Evolutionary conservation across 441 rosid species (phyloP), one percentile per base, ranked within the genome.

Genomic region (Jatropha podagrica): DNA sequence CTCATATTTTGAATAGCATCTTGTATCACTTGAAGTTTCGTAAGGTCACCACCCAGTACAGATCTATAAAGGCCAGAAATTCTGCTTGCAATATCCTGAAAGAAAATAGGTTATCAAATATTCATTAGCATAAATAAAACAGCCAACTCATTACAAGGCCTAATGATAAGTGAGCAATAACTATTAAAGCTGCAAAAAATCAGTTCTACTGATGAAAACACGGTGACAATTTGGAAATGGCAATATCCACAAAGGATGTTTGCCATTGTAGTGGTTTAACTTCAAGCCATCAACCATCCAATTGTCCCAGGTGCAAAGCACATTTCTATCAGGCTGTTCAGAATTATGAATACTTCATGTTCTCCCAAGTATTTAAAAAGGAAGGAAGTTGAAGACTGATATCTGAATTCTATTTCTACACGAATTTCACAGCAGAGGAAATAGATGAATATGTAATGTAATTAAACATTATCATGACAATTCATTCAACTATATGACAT

Each of bases 1-100:
- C 27, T 79, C 82, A 80, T 86, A 73, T 85, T 91, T 63, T 80
- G 86, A 81, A 88, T 74, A 75, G 84, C 86, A 81, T 80, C 87
- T 85, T 85, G 87, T 77, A 90, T 87, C 62, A 82, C 83, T 81
- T 80, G 83, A 68, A 86, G 85, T 76, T 87, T 86, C 67, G 91
- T 78, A 72, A 85, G 72, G 69, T 88, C 87, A 70, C 95, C 90
- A 42, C 86, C 86, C 49, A 72, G 48, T 32, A 85, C 84, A 80
- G 75, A 79, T 74, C 83, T 86, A 65, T 78, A 65, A 37, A 81
- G 75, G 75, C 51, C 55, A 56, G 69, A 74, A 52, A 90, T 84
- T 75, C 76, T 87, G 79, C 76, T 83, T 54, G 86, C 85, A 51
- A 87, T 73, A 69, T 85, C 87, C 95, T 84, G 87, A 72, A 83